phyloP scores from a whole-genome alignment of 352 stramenopile genomes.

The Globisporangium ultimum region DNA sequence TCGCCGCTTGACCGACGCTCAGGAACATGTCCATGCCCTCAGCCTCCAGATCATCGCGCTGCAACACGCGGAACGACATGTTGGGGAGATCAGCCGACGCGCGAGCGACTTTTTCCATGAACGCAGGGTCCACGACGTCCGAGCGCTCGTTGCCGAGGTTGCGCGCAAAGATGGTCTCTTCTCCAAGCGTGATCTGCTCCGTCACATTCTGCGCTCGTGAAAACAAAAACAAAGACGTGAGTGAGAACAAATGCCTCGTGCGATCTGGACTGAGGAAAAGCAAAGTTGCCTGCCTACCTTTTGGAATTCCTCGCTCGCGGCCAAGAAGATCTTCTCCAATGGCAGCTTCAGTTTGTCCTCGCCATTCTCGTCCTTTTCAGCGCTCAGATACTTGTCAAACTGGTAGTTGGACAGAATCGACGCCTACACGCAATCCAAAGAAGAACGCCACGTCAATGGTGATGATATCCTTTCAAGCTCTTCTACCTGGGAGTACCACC shows the following conservation, averaged over 20 bases:
- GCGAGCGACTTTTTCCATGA: constrained; percentile 76
- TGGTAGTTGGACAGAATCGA: constrained; percentile 87
- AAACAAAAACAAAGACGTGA: neutral
- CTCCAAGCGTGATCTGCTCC: constrained; percentile 61
- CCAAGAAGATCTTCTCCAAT: constrained; percentile 61
- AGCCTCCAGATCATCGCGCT: constrained; percentile 66
- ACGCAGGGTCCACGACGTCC: constrained; percentile 71
- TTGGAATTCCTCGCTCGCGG: constrained; percentile 51
- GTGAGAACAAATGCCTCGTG: neutral
- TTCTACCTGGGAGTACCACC: no score
- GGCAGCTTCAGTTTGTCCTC: constrained; percentile 67
- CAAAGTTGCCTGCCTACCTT: constrained; percentile 21
- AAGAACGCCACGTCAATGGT: neutral
- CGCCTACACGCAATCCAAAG: constrained; percentile 18
- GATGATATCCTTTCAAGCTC: no score
- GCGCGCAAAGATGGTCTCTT: constrained; percentile 83
- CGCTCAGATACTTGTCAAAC: constrained; percentile 80
- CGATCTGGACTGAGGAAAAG: neutral
- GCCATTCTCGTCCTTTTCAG: constrained; percentile 48
- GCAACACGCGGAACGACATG: constrained; percentile 76
- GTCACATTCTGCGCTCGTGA: constrained; percentile 32
- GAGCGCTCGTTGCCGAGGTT: constrained; percentile 84
- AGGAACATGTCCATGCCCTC: constrained; percentile 87
- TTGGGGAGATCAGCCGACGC: constrained; percentile 70
- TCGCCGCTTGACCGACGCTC: constrained; percentile 73